A percentile compares a stretch with the other conserved stretches of the same genome.
Conservation (phyloP, 1,284 basidiomycete genomes). For the Boletus semigastroideus region DNA sequence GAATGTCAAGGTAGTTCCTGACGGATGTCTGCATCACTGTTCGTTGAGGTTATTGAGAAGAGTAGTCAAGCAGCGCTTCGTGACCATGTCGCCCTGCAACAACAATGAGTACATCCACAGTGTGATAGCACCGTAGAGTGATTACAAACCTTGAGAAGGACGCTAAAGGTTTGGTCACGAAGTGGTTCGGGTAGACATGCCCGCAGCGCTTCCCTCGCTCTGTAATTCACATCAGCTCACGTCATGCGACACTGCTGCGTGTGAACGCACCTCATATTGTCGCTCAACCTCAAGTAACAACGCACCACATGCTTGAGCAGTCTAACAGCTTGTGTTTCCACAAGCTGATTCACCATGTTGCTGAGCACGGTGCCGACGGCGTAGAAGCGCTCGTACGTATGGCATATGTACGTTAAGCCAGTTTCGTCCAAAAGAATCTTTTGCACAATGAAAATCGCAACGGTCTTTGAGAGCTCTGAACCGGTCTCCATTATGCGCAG, state of each 20-base stretch:
- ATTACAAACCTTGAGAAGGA: conserved; percentile 74
- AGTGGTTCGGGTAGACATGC: conserved; percentile 98
- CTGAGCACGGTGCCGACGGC: conserved; percentile 97
- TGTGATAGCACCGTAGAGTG: neutral
- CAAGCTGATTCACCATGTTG: conserved; percentile 97
- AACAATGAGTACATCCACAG: neutral
- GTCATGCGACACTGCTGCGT: conserved; percentile 8
- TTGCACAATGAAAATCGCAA: conserved; percentile 99
- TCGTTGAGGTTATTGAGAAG: conserved; percentile 90
- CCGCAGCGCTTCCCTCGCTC: conserved; percentile 93
- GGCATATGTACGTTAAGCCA: conserved; percentile 97
- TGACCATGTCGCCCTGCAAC: conserved; percentile 87
- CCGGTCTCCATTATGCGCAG: conserved; percentile 99
- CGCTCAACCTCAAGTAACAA: conserved; percentile 94
- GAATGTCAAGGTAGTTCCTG: neutral
- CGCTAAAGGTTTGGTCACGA: conserved; percentile 91
- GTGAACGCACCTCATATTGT: conserved; percentile 82
- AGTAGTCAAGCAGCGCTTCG: conserved; percentile 94
- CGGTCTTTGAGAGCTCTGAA: conserved; percentile 98
- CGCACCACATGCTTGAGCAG: conserved; percentile 97
- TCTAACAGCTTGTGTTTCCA: conserved; percentile 96
- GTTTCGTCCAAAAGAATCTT: conserved; percentile 99
- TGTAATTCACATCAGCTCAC: conserved; percentile 33
- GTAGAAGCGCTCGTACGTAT: conserved; percentile 99
- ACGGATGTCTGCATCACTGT: conserved; percentile 31